Conservation (phyloP, 768 basidiomycete species). For the Suillus spraguei region DNA sequence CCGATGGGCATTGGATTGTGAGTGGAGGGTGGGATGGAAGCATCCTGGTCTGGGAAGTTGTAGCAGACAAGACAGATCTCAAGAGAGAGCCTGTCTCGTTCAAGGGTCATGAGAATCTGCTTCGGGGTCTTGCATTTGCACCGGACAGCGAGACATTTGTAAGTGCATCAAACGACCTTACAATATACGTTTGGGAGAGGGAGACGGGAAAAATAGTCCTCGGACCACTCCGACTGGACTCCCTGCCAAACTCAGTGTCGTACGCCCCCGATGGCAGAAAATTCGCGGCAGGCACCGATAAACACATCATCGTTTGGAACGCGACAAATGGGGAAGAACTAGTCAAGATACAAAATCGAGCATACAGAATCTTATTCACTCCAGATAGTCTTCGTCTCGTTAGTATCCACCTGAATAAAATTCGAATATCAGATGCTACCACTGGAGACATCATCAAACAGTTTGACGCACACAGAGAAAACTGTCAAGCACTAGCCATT, state of each 20-base stretch:
- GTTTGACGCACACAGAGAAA: neutral
- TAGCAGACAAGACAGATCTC: neutral
- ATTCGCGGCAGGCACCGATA: constrained; percentile 12
- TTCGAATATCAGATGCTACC: neutral
- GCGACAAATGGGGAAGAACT: neutral
- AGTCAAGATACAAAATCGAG: neutral
- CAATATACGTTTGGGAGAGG: neutral
- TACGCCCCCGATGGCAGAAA: neutral
- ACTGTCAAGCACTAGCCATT: neutral
- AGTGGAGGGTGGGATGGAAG: constrained; percentile 10
- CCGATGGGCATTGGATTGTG: neutral
- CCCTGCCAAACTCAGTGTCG: neutral
- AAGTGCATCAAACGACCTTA: neutral
- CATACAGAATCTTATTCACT: neutral
- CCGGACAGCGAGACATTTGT: constrained; percentile 1
- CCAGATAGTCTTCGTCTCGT: neutral
- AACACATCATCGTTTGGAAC: constrained; percentile 6
- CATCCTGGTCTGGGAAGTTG: constrained; percentile 8
- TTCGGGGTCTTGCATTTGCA: neutral
- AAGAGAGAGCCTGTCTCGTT: neutral
- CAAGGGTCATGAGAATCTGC: neutral
- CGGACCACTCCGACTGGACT: neutral
- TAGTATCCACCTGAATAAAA: neutral
- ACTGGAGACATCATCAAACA: neutral
- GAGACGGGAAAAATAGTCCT: neutral